Evolutionary conservation across 1,284 basidiomycete genomes (phyloP).

Genomic region (Singerocomus inundabilis): DNA sequence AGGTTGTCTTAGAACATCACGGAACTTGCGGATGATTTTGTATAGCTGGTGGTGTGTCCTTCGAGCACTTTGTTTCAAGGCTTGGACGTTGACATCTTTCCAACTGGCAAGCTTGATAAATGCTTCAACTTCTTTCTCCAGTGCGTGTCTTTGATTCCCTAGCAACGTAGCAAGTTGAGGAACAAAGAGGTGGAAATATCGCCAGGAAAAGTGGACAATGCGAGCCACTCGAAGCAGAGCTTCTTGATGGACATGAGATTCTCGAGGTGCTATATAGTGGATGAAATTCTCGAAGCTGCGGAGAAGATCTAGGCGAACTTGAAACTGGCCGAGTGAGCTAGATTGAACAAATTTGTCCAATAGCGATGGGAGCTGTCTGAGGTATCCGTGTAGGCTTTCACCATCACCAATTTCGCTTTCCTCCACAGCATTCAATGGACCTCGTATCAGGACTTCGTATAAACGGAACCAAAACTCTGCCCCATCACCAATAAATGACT

Average conservation of each 20-base stretch:
- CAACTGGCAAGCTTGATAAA: constrained; percentile 97
- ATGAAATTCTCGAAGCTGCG: constrained; percentile 64
- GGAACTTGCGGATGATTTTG: constrained; percentile 89
- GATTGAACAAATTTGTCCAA: constrained; percentile 79
- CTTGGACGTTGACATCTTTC: constrained; percentile 97
- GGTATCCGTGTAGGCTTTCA: constrained; percentile 48
- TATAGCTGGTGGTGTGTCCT: constrained; percentile 91
- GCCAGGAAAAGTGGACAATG: constrained; percentile 68
- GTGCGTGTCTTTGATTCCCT: constrained; percentile 52
- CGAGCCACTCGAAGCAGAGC: constrained; percentile 50
- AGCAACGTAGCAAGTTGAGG: constrained; percentile 52
- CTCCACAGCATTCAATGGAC: constrained; percentile 51
- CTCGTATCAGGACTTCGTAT: constrained; percentile 78
- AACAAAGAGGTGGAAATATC: constrained; percentile 69
- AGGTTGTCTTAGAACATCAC: constrained; percentile 83
- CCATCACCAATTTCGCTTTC: constrained; percentile 35
- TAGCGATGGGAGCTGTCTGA: constrained; percentile 73
- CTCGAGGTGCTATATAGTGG: constrained; percentile 14
- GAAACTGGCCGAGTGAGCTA: constrained; percentile 85
- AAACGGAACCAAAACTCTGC: constrained; percentile 91
- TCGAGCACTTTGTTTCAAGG: constrained; percentile 89
- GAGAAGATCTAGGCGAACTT: constrained; percentile 69
- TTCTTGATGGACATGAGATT: constrained; percentile 25
- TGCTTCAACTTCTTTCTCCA: constrained; percentile 83
- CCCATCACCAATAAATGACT: constrained; percentile 58